Evolutionary conservation across 441 rosid genomes (phyloP), one percentile per base, ranked within the genome.

Genomic region (Capsella rubella): DNA sequence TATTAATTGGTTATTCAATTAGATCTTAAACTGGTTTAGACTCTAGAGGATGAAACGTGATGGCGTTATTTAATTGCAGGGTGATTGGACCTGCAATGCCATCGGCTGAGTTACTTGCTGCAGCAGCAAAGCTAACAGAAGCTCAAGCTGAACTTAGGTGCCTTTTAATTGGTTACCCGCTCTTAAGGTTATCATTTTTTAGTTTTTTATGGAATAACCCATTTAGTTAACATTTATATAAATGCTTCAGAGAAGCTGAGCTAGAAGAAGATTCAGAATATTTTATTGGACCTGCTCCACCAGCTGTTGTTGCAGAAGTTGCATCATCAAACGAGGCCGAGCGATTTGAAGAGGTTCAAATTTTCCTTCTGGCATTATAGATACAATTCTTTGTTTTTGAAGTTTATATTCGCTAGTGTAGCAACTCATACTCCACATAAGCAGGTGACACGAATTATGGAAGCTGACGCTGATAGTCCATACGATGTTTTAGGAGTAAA

Each of bases 31-130:
- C 35, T 47, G n/a, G 37, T 64, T 8, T 21, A 28, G 64, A 27
- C 13, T 64, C 12, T 39, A 29, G 65, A 14, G 21, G 25, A 65
- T 67, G 58, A 32, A 50, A 39, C 13, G 60, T 52, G 28, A 72
- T 42, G 80, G 42, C 50, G 42, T 73, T 78, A 25, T 52, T 53
- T 80, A 60, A 70, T 60, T 83, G 75, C 79, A 92, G 99, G 87
- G 74, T 82, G 80, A 86, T 95, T 70, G 98, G 97, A 69, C 98
- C 96, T 69, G 95, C 81, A 79, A 95, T 92, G 92, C 99, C 97
- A 35, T 90, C 98, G 21, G 96, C 98, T 40, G 93, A 88, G 81
- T 74, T 95, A 73, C 90, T 95, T 73, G 97, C 96, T 68, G 99
- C 96, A 4, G 96, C 97, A 16, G 99, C 98, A 54, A 95, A 89